Conservation (phyloP, 805 yeast genomes). For the Kluyveromyces dobzhanskii region DNA sequence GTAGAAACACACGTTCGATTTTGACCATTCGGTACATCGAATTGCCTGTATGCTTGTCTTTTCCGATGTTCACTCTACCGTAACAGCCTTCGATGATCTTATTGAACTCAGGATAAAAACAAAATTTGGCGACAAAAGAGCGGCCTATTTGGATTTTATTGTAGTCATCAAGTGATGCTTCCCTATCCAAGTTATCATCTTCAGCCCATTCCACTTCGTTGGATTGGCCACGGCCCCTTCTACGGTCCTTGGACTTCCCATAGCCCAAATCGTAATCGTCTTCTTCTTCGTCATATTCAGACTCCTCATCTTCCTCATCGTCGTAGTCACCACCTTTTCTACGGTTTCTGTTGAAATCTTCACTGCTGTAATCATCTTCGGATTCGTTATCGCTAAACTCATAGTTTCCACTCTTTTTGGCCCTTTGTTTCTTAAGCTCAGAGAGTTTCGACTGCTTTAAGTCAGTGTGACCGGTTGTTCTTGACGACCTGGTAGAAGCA, state of each 20-base stretch:
- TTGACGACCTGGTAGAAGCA: conserved; percentile 28
- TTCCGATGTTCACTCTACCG: conserved; percentile 78
- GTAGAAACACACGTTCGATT: conserved; percentile 54
- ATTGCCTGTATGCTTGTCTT: conserved; percentile 49
- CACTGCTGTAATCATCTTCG: conserved; percentile 37
- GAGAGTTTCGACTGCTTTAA: conserved; percentile 47
- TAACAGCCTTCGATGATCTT: conserved; percentile 63
- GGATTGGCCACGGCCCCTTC: conserved; percentile 33
- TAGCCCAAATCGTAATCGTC: conserved; percentile 32
- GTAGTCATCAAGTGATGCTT: conserved; percentile 52
- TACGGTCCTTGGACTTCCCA: conserved; percentile 27
- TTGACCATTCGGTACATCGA: conserved; percentile 77
- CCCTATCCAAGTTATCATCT: conserved; percentile 32
- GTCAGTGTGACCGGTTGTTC: conserved; percentile 33
- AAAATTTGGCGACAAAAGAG: conserved; percentile 60
- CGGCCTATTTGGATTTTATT: conserved; percentile 74
- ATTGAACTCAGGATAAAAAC: conserved; percentile 77
- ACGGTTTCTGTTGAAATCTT: conserved; percentile 32
- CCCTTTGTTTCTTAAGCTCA: conserved; percentile 70
- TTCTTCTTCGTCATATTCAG: conserved; percentile 33
- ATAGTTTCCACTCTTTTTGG: conserved; percentile 43
- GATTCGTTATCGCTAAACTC: conserved; percentile 39
- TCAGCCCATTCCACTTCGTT: conserved; percentile 44
- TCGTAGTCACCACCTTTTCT: conserved; percentile 37
- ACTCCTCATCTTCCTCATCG: conserved; percentile 29